Base-by-base conservation (phyloP, 257 asterid genomes). In the Solanum commersonii region DNA sequence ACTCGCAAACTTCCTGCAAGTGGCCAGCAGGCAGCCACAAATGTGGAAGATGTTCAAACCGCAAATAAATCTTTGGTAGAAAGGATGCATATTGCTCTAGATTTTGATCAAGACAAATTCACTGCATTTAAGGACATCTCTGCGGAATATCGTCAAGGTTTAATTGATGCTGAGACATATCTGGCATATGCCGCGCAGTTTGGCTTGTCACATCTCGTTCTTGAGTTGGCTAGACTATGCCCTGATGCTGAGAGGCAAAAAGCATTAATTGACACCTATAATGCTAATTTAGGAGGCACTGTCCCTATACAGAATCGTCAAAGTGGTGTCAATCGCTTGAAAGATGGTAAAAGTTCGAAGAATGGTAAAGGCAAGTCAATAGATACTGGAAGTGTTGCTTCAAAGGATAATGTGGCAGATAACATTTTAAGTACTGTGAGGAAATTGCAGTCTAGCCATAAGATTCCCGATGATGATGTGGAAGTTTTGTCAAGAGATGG, bases 201-300 rank as follows among this genome's bases (percentile, higher is more conserved):
- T 91, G 98, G 99, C 59, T 90, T 97, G 95, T 94, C 98, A 27
- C 98, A 97, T 93, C 99, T 97, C 78, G 95, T 96, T 89, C 90
- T 87, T 27, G 99, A 96, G 87, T 83, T 97, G 92, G 99, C 99
- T 84, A 92, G 93, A 79, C 95, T 96, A 76, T 93, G 95, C 56
- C 99, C 99, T 73, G 96, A 97, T 89, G 79, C 91, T 79, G 90
- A 87, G 92, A 97, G 95, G 93, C 99, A 97, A 93, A 93, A 89
- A 82, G 98, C 94, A 92, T 91, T 97, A 84, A 87, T 92, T 42
- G 98, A 97, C n/a, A 94, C 96, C n/a, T 93, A 94, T 89, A 93
- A 92, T 91, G 90, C 90, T 83, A 93, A 92, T 73, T 88, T 92
- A 89, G 91, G 87, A 40, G 85, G 73, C 84, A 38, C 63, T 72